Conservation (phyloP, 2,329 filamentous ascomycete genomes). For the Fusarium marasasianum region DNA sequence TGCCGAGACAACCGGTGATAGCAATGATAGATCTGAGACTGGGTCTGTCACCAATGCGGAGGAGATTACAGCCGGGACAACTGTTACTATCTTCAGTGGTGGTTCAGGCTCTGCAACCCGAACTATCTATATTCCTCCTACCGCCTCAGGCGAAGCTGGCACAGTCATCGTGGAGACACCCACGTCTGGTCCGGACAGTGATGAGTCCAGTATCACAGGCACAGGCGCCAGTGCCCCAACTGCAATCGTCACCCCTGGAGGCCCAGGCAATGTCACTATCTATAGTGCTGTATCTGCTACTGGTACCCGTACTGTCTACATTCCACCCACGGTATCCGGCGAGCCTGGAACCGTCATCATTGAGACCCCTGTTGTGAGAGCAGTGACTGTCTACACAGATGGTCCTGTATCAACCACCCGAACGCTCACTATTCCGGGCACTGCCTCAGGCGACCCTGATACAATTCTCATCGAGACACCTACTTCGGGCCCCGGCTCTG, state of each 20-base stretch:
- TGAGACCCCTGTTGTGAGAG: neutral
- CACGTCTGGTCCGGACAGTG: neutral
- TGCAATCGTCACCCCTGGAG: neutral
- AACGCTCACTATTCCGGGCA: neutral
- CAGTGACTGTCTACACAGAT: neutral
- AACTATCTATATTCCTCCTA: slow-evolving; percentile 6
- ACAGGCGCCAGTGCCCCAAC: neutral
- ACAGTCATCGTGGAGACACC: slow-evolving; percentile 8
- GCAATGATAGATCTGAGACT: neutral
- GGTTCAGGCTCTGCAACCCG: neutral
- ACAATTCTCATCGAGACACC: slow-evolving; percentile 9
- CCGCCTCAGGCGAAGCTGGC: neutral
- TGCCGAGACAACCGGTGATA: rapidly evolving
- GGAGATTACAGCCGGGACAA: neutral
- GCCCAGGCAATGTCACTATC: neutral
- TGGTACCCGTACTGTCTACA: neutral
- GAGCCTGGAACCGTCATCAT: slow-evolving; percentile 10
- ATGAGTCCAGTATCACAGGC: neutral
- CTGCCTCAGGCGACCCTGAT: neutral
- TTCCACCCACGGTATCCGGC: neutral
- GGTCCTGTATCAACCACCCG: neutral
- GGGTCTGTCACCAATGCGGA: neutral
- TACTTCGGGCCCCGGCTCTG: neutral
- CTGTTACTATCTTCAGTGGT: neutral
- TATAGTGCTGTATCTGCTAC: neutral